Evolutionary conservation across 768 basidiomycete genomes (phyloP).

Genomic region (Auricularia heimuer): DNA sequence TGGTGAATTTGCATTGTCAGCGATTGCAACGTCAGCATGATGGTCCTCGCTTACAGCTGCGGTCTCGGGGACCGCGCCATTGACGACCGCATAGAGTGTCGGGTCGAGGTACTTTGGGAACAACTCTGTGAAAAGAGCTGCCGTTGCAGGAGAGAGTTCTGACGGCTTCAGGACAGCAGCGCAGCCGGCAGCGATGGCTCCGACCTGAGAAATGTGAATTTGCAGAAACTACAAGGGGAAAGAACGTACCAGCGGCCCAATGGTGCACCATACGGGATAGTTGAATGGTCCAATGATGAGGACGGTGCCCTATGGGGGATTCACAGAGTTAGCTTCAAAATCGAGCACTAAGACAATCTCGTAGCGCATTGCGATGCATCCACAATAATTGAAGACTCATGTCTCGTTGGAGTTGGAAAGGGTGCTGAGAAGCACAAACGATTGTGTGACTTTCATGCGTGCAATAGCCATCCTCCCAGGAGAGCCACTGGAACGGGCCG

Average conservation of each 20-base stretch:
- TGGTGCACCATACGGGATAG: conserved; percentile 53
- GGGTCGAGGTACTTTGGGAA: conserved; percentile 68
- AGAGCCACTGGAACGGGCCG: no score
- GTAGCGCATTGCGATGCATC: not conserved
- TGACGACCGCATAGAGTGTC: conserved; percentile 53
- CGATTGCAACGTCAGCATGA: not conserved
- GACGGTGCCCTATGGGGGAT: conserved; percentile 36
- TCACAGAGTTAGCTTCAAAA: no score
- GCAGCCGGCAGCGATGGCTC: conserved; percentile 74
- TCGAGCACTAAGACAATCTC: not conserved
- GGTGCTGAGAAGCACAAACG: not conserved
- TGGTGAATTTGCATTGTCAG: not conserved
- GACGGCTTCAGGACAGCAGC: conserved; percentile 67
- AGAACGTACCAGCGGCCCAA: conserved; percentile 47
- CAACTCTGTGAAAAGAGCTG: conserved; percentile 53
- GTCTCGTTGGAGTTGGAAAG: no score
- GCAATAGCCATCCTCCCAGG: not conserved
- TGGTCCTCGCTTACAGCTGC: conserved; percentile 31
- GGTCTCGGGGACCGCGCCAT: conserved; percentile 57
- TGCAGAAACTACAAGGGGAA: conserved; percentile 29
- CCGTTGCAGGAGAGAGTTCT: conserved; percentile 49
- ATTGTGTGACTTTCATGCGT: not conserved
- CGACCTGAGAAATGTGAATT: conserved; percentile 18
- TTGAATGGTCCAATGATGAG: conserved; percentile 71
- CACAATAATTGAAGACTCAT: no score